These are phyloP conservation scores for Lenwebbia sp. DNA, from an alignment of 345 rosid genomes.

Conservation along the genomic window DNA sequence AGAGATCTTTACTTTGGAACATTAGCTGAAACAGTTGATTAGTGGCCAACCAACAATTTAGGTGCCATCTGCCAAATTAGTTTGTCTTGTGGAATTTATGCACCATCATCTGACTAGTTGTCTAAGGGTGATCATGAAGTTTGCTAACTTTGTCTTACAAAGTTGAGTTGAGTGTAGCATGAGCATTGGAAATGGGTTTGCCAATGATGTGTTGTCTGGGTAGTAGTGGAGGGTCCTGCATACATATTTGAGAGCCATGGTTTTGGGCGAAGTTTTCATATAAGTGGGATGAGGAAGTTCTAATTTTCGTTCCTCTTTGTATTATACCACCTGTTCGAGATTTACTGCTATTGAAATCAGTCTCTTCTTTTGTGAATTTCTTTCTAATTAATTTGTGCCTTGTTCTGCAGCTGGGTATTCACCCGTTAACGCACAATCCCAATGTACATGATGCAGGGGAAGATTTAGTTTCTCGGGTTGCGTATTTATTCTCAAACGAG, in stretches of 20 bases:
- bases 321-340: not conserved
- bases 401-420: constrained; percentile 59
- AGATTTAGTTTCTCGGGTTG: constrained; percentile 39
- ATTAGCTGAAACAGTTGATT: not conserved
- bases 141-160: not conserved
- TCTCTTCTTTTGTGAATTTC: not conserved
- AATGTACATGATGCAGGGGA: constrained; percentile 55
- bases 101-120: not conserved
- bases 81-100: not conserved
- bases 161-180: not conserved
- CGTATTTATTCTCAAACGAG: constrained; percentile 57
- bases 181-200: not conserved
- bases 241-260: not conserved
- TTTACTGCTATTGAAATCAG: not conserved
- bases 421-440: constrained; percentile 27
- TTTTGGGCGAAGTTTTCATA: not conserved
- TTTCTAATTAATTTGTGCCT: not conserved
- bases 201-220: not conserved
- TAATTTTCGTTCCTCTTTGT: not conserved
- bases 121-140: not conserved
- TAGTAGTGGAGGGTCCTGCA: not conserved
- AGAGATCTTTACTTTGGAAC: not conserved
- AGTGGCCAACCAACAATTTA: not conserved
- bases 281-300: not conserved
- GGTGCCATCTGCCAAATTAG: not conserved